A percentile compares a stretch with the other conserved stretches of the same genome.
phyloP scores from a whole-genome alignment of 257 asterid genomes.

The Scutellaria galericulata region DNA sequence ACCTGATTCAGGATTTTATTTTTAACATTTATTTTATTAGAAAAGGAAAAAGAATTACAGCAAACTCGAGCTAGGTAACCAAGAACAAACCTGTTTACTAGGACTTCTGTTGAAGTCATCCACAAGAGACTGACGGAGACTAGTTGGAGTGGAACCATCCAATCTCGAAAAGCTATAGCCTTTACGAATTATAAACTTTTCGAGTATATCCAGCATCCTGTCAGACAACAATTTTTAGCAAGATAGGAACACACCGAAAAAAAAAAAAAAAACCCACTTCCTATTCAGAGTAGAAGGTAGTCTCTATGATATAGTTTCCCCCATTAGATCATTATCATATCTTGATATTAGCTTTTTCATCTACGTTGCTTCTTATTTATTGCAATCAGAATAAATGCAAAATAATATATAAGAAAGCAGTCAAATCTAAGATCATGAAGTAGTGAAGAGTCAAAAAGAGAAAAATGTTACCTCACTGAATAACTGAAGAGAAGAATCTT shows the following conservation, averaged over 20 bases:
- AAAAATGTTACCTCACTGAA: constrained; percentile 72
- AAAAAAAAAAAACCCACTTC: background rate
- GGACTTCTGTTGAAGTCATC: constrained; percentile 93
- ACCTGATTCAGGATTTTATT: constrained; percentile 53
- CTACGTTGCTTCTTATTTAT: background rate
- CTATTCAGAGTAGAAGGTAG: no score
- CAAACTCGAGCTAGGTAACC: constrained; percentile 19
- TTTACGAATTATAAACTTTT: constrained; percentile 87
- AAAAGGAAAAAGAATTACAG: background rate
- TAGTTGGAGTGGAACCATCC: constrained; percentile 92
- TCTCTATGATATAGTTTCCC: no score
- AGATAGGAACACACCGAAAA: no score
- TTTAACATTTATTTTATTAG: background rate
- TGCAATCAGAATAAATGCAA: background rate
- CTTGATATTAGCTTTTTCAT: no score
- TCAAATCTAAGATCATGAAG: constrained; percentile 13
- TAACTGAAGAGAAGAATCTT: constrained; percentile 96
- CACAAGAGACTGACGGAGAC: constrained; percentile 84
- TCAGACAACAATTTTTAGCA: constrained; percentile 29
- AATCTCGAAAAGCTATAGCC: constrained; percentile 90
- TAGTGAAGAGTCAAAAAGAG: background rate
- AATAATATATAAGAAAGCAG: background rate
- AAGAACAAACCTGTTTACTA: constrained; percentile 80
- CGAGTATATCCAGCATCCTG: constrained; percentile 97
- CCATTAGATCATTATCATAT: background rate